Evolutionary conservation across 2,329 filamentous ascomycete genomes (phyloP).

Genomic region (Epicoccum sorghinum): DNA sequence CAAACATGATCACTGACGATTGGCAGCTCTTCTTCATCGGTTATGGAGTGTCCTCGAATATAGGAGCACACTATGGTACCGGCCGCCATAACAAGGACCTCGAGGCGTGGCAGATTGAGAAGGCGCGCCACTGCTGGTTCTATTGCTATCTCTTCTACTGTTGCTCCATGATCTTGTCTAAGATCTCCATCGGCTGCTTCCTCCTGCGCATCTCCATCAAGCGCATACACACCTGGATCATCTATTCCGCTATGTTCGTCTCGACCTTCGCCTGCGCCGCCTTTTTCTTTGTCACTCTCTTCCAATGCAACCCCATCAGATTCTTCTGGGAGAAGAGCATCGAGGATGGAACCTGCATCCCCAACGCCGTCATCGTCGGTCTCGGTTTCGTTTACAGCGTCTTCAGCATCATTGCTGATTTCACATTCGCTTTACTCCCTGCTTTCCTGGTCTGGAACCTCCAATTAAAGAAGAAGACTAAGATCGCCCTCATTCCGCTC

Average conservation of each 20-base stretch:
- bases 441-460: constrained; percentile 58
- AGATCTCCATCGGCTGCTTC: constrained; percentile 43
- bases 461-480: constrained; percentile 57
- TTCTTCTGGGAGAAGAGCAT: constrained; percentile 56
- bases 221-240: constrained; percentile 42
- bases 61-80: constrained; percentile 40
- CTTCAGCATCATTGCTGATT: constrained; percentile 56
- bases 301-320: constrained; percentile 58
- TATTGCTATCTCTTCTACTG: constrained; percentile 45
- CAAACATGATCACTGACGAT: constrained; percentile 1
- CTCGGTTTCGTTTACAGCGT: constrained; percentile 56
- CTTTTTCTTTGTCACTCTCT: constrained; percentile 56
- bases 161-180: constrained; percentile 40
- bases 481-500: constrained; percentile 55
- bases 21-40: constrained; percentile 31
- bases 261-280: constrained; percentile 44
- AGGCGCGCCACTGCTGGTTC: constrained; percentile 40
- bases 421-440: constrained; percentile 58
- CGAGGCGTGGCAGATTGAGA: constrained; percentile 23
- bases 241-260: constrained; percentile 47
- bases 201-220: constrained; percentile 40
- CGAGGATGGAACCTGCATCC: constrained; percentile 50
- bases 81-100: constrained; percentile 38
- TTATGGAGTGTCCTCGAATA: constrained; percentile 33
- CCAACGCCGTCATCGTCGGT: constrained; percentile 47